Base-by-base conservation (phyloP, 106 monocot genomes). In the Amphibolis antarctica region DNA sequence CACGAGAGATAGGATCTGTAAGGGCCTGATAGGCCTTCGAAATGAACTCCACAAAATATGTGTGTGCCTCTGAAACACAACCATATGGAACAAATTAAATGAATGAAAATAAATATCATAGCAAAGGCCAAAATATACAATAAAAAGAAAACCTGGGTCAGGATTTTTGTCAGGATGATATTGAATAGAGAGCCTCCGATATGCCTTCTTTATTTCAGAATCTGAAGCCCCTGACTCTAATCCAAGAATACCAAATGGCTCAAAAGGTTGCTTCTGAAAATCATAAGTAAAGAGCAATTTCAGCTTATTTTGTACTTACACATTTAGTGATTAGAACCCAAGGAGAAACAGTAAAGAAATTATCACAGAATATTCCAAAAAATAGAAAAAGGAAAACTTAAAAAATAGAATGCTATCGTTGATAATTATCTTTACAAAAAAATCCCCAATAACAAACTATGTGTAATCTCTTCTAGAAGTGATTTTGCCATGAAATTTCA, bases 141-240 rank as follows among this genome's bases (percentile, higher is more conserved):
- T 36, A 36, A 2, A 36, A 36, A 36, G 36, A 36, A 36, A 63
- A 96, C 94, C 89, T 80, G 90, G 96, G 70, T 98, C 96, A 49
- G 96, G 96, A 75, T 98, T 98, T 80, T 98, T 98, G 68, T 98
- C 96, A 62, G 96, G 96, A 76, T 98, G 96, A 61, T 98, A 90
- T 66, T 76, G 71, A 76, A 98, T 84, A 10, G 96, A 98, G 28
- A 90, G 89, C 46, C 78, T 86, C 55, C 96, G 67, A 45, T 98
- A 98, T 59, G 96, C 86, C 72, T 98, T 98, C 60, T 90, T 98
- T 72, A 98, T 87, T 70, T 98, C 96, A 22, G 84, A 60, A 0
- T 98, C 96, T 54, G 90, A 98, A 57, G 75, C 86, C 67, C 90
- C 89, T 18, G 78, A 58, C 28, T 80, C 86, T 62, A 98, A 56